Evolutionary conservation across 176 grass and related monocot species (phyloP).

Genomic region (Avena sativa): DNA sequence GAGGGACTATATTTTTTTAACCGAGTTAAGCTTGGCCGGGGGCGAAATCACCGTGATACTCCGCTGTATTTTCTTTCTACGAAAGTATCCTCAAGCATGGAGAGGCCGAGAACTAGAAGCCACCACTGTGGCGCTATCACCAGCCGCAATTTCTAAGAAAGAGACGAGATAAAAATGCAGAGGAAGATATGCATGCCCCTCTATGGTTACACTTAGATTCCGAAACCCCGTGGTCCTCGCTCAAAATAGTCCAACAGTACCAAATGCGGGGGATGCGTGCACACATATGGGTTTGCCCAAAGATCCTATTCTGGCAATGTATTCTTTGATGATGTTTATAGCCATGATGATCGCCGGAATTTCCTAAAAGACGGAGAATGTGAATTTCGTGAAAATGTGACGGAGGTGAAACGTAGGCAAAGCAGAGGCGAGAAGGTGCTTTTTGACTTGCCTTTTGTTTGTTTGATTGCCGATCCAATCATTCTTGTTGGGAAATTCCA

Average conservation of each 20-base stretch:
- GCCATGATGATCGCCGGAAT: slow-evolving; percentile 11
- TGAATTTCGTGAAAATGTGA: slow-evolving; percentile 27
- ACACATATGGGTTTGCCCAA: background rate
- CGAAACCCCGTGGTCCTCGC: background rate
- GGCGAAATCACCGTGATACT: too few species aligned
- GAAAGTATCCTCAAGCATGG: background rate
- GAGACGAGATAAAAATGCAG: background rate
- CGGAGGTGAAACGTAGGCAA: background rate
- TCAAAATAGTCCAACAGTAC: background rate
- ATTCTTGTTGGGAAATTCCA: background rate
- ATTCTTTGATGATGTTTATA: background rate
- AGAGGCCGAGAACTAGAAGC: slow-evolving; percentile 11
- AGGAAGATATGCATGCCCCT: slow-evolving; percentile 18
- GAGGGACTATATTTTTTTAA: too few species aligned
- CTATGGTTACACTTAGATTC: slow-evolving; percentile 23
- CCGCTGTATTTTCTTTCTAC: background rate
- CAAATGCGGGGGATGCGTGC: slow-evolving; percentile 17
- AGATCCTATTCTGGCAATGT: slow-evolving; percentile 28
- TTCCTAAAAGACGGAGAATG: background rate
- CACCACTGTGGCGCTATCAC: background rate
- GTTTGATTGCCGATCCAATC: slow-evolving; percentile 5
- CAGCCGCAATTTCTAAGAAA: background rate
- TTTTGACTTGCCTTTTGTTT: slow-evolving; percentile 37
- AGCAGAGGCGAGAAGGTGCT: slow-evolving; percentile 17
- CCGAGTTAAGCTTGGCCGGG: background rate